Evolutionary conservation across 1,284 basidiomycete genomes (phyloP), one percentile per base, ranked within the genome.

Genomic region (Sporisorium scitamineum): DNA sequence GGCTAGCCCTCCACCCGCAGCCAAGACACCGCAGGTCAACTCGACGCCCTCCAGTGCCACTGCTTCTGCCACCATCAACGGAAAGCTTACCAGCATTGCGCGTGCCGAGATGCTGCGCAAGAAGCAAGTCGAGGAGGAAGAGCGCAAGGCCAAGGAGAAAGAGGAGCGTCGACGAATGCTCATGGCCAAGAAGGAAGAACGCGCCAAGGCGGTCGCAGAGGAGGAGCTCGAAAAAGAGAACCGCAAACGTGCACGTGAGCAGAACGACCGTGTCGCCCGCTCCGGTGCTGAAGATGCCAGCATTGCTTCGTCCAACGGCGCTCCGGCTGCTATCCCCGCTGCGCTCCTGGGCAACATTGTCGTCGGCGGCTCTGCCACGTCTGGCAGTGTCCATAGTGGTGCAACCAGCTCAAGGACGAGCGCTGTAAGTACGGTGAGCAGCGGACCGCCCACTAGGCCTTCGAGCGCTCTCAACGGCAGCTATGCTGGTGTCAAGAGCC

Each of bases 101-200:
- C 76, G 76, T 8, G 76, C 76, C 50, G 76, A 78, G 57, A 51
- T 73, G 63, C 66, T 72, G 31, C 72, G 76, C 44, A 71, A 75
- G 54, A 75, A 76, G 63, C 73, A 78, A 45, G 69, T 55, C 14
- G 76, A 78, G 37, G 76, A 78, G 39, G 76, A 75, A 37, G 76
- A 78, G 66, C 64, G 76, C 58, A 74, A 71, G 39, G 52, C 60
- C 22, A 78, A 70, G 50, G 76, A 78, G 56, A 70, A 71, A 52
- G 72, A 78, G 32, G 76, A 78, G 62, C 76, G 76, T 20, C 70
- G 65, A 54, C 61, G 64, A 45, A 56, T 75, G 63, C 63, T 74
- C 37, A 29, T 70, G 61, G 75, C 75, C 22, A 70, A 70, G 63
- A 74, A 70, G 61, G 66, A 71, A 48, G 69, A 67, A 39, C 63